phyloP scores from a whole-genome alignment of 2,329 filamentous ascomycete species.

The Tolypocladium tundrense region DNA sequence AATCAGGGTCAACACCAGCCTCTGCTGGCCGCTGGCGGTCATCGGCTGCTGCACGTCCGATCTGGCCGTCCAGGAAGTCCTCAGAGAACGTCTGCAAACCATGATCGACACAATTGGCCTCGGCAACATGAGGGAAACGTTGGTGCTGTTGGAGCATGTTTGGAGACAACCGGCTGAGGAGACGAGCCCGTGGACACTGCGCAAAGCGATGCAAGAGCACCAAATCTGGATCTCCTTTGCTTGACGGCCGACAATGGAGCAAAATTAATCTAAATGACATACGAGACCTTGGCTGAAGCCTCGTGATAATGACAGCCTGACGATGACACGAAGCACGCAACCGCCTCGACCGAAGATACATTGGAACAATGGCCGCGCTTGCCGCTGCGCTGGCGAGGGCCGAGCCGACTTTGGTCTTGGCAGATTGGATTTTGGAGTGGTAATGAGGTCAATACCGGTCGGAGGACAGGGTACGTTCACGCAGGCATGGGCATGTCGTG shows the following conservation, averaged over 20 bases:
- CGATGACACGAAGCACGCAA: no score
- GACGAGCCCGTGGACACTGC: constrained; percentile 32
- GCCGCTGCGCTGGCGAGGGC: background rate
- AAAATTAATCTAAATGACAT: background rate
- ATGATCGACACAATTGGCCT: constrained; percentile 28
- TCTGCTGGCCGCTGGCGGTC: constrained; percentile 28
- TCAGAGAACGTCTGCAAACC: constrained; percentile 21
- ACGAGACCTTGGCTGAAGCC: background rate
- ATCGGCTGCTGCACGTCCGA: constrained; percentile 25
- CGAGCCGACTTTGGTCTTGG: background rate
- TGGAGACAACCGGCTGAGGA: constrained; percentile 23
- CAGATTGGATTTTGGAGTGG: background rate
- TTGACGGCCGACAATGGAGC: constrained; percentile 10
- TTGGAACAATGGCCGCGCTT: background rate
- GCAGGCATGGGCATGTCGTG: background rate
- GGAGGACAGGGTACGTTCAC: background rate
- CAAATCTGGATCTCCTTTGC: constrained; percentile 40
- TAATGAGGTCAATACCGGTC: no score
- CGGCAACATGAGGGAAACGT: constrained; percentile 34
- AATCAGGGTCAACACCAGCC: constrained; percentile 26
- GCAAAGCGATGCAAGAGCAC: constrained; percentile 31
- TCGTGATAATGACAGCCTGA: no score
- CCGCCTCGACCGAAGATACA: background rate
- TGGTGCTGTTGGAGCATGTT: constrained; percentile 29
- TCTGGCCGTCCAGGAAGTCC: constrained; percentile 21